These are phyloP conservation scores for Agaricus subrufescens DNA, from an alignment of 768 basidiomycete genomes.

Conservation along the genomic window DNA sequence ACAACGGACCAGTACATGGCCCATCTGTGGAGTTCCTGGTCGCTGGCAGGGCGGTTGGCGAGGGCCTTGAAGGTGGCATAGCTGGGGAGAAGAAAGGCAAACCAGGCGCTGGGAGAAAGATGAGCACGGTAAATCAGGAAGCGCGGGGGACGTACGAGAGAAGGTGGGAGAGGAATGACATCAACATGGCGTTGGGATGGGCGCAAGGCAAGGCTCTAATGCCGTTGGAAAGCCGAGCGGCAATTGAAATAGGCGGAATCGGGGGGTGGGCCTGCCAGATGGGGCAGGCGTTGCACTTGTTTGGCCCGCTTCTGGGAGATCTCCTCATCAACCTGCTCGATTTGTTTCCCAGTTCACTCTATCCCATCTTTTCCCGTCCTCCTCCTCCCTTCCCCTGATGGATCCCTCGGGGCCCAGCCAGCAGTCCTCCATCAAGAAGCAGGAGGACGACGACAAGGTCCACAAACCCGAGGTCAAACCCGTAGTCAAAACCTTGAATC, in stretches of 20 bases:
- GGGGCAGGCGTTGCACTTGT: slow-evolving; percentile 10
- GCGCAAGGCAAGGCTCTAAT: slow-evolving; percentile 3
- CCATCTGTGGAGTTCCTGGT: slow-evolving; percentile 52
- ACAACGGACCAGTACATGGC: slow-evolving; percentile 63
- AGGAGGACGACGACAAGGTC: slow-evolving; percentile 51
- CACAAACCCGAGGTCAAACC: slow-evolving; percentile 71
- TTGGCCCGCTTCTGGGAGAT: slow-evolving; percentile 14
- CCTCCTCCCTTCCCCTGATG: slow-evolving; percentile 14
- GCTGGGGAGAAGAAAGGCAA: slow-evolving; percentile 60
- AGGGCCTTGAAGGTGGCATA: slow-evolving; percentile 68
- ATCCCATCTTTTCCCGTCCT: slow-evolving; percentile 12
- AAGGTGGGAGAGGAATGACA: slow-evolving; percentile 43
- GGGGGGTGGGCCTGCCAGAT: not conserved
- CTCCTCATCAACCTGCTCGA: slow-evolving; percentile 11
- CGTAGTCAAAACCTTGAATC: slow-evolving; percentile 72
- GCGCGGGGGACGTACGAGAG: slow-evolving; percentile 33
- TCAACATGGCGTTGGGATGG: slow-evolving; percentile 33
- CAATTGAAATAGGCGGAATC: not conserved
- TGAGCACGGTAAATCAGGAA: not conserved
- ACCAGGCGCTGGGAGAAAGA: slow-evolving; percentile 52
- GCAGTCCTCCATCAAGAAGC: slow-evolving; percentile 47
- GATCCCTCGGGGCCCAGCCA: slow-evolving; percentile 31
- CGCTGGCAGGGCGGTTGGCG: slow-evolving; percentile 43
- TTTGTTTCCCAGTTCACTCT: slow-evolving; percentile 16
- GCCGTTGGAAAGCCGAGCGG: not conserved